Percentiles rank a stretch among this genome's conserved stretches.
These are phyloP conservation scores for Pisolithus thermaeus DNA, from an alignment of 1,284 basidiomycete species.

Conservation along the genomic window DNA sequence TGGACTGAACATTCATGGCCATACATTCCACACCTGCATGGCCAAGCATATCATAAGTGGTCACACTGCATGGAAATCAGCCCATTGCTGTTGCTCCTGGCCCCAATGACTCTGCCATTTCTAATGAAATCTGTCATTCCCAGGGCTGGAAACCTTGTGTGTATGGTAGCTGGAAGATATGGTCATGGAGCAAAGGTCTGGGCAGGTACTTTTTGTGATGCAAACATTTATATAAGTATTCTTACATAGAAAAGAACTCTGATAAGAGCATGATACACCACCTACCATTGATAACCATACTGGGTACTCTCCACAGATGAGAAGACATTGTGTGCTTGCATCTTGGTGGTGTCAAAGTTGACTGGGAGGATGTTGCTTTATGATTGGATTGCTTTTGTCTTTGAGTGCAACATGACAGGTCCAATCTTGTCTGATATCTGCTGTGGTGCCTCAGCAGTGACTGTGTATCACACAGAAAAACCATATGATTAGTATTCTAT, in stretches of 20 bases:
- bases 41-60: conserved; percentile 74
- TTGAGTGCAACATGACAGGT: conserved; percentile 8
- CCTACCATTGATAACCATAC: too few species aligned
- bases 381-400: conserved; percentile 15
- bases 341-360: conserved; percentile 19
- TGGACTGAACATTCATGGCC: conserved; percentile 58
- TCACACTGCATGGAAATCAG: conserved; percentile 40
- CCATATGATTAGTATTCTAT: conserved; percentile 21
- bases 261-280: too few species aligned
- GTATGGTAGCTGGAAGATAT: too few species aligned
- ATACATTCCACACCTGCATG: conserved; percentile 62
- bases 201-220: too few species aligned
- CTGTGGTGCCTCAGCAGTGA: conserved; percentile 13
- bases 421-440: conserved; percentile 10
- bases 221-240: too few species aligned
- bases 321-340: conserved; percentile 11
- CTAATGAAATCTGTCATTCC: too few species aligned
- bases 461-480: conserved; percentile 13
- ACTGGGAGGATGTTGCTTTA: conserved; percentile 12
- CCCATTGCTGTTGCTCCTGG: too few species aligned
- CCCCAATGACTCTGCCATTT: too few species aligned
- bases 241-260: too few species aligned
- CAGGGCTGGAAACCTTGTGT: too few species aligned
- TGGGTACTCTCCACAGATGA: conserved; percentile 20
- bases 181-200: too few species aligned